Evolutionary conservation across 148 eudicot species (phyloP), one percentile per base, ranked within the genome.

Genomic region (Diospyros kaki): DNA sequence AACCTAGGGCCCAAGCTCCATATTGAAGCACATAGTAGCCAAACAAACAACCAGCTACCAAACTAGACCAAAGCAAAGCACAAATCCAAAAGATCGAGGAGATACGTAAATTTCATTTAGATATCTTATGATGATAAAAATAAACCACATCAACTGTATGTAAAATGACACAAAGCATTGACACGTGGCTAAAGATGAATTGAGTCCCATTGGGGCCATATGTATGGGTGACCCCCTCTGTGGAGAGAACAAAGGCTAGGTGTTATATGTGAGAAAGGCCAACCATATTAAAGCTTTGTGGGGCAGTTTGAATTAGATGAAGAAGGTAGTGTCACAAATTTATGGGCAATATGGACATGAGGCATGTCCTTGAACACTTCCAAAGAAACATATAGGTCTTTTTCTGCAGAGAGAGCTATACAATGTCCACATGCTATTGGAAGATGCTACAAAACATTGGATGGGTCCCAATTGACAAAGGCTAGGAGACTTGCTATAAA

Each of bases 351-450:
- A 45, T 8, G 10, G 7, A 51, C 18, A 66, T n/a, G 48, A 18
- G 58, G 59, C 7, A 17, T 68, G 54, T 18, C 58, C 15, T 13
- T 6, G 41, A 9, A 4, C 54, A 50, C 58, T 50, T 68, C 43
- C 58, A 38, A 14, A 50, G 72, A 68, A 28, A 28, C 58, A 39
- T 28, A 28, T 51, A 68, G 72, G 72, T 39, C 72, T 50, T 50
- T 9, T 18, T 68, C 41, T 28, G 28, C 28, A 0, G 0, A 13
- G 42, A 48, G 54, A 41, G 71, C 52, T 48, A 28, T 18, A 54
- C 18, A 28, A 64, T 51, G 75, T 64, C 80, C 80, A 78, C 72
- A 72, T 78, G 80, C 75, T 42, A 10, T 71, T 72, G 50, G 66
- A 66, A 72, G 55, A 54, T 77, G 71, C n/a, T 53, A 72, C 72